Base-by-base conservation (phyloP, 2,329 filamentous ascomycete species). In the Aspergillus arachidicola region DNA sequence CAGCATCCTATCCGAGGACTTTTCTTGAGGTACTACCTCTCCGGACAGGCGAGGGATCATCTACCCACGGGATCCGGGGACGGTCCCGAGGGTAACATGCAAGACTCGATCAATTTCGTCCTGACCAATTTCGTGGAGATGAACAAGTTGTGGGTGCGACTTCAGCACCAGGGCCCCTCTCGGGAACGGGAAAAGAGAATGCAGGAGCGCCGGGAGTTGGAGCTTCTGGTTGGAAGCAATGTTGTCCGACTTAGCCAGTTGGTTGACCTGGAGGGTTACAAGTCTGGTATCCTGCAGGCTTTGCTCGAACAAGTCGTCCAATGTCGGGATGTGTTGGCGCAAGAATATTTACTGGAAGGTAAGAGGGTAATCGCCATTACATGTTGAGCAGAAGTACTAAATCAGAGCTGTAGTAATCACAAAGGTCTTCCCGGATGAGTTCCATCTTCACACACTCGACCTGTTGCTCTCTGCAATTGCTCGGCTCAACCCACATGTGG, bases 121-220 rank as follows among this genome's bases (percentile, higher is more conserved):
- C 82, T 99, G 74, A 99, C 95, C 64, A 99, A 99, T 74, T 99
- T 99, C 75, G 95, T 99, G 71, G 95, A 99, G 81, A 99, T 99
- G 95, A 99, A 99, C 82, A 99, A 99, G 85, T 85, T 99, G 38
- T 99, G 95, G 95, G 95, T 99, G 66, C 90, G 95, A 50, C 83
- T 98, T 74, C 95, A 99, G 78, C 95, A 99, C 78, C 95, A 99
- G 77, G 95, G 95, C 30, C 95, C 97, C 76, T 99, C 95, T 45
- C 87, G 94, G 72, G 95, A 99, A 79, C 86, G 95, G 58, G 95
- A 99, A 67, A 90, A 96, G 81, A 86, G 95, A 71, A 97, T 93
- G 62, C 93, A 95, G 73, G 95, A 99, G 81, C 86, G 95, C 71
- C 94, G 96, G 77, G 96, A 99, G 81, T 83, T 99, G 60, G 95